A percentile compares a stretch with the other conserved stretches of the same genome.
Conservation (phyloP, 768 basidiomycete species). For the Kwoniella newhampshirensis region DNA sequence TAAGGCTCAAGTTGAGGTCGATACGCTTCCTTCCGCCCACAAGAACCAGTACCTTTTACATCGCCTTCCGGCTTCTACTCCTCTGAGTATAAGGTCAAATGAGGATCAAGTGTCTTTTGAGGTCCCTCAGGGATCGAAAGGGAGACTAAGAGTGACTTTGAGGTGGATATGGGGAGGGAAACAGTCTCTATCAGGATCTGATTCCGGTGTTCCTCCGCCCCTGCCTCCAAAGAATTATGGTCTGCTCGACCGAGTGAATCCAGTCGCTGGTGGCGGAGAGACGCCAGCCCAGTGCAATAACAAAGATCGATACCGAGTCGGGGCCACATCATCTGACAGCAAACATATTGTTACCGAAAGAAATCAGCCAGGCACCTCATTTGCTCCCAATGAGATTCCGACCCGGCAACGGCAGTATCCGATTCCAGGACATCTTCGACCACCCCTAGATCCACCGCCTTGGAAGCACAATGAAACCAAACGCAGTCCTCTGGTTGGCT, state of each 20-base stretch:
- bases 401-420: constrained; percentile 1
- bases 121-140: constrained; percentile 16
- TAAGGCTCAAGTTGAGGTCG: no score
- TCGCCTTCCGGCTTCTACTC: background rate
- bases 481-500: constrained; percentile 5
- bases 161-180: constrained; percentile 15
- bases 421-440: constrained; percentile 2
- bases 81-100: background rate
- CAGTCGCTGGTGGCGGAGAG: no score
- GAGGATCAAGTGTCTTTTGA: constrained; percentile 24
- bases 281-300: no score
- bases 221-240: constrained; percentile 10
- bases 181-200: background rate
- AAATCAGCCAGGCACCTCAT: no score
- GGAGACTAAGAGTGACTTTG: constrained; percentile 14
- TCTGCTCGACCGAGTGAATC: constrained; percentile 1
- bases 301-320: no score
- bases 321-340: no score
- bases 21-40: no score
- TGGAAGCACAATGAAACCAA: constrained; percentile 3
- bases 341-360: no score
- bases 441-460: constrained; percentile 1
- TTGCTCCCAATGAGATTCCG: no score
- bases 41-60: background rate
- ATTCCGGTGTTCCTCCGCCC: constrained; percentile 6